Evolutionary conservation across 371 early-diverging fungal species (phyloP), one percentile per base, ranked within the genome.

Genomic region (Lichtheimia ramosa): DNA sequence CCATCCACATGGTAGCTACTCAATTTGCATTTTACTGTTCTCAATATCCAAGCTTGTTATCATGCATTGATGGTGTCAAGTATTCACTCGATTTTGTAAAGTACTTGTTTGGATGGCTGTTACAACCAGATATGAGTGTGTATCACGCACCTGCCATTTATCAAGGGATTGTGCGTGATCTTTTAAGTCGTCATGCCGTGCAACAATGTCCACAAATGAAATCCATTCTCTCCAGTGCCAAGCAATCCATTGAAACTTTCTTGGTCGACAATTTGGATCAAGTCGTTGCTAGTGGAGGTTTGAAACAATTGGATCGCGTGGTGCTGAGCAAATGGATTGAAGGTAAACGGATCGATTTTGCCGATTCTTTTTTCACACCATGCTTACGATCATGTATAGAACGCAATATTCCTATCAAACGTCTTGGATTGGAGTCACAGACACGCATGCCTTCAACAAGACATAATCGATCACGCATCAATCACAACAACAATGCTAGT

Each of bases 41-140:
- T 5, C 63, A 73, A 49, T 78, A 74, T 28, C 75, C 78, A 1
- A 70, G 73, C 3, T 40, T 78, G 8, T 43, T 74, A 23, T 74
- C 74, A 3, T 78, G 75, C 28, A 70, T 78, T 20, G 78, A 78
- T 56, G 78, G 75, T 1, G 69, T 78, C 51, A 70, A 65, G 14
- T 74, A 74, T 16, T 69, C 78, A 0, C 66, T 66, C 54, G 75
- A 70, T 8, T 78, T 74, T 52, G 40, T 74, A 0, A 70, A 74
- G 34, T 70, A 71, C 54, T 48, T 78, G 7, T 20, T 77, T 20
- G 54, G 59, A 8, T 68, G 65, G 27, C 58, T 69, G 3, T 20
- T 77, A 23, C 64, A 71, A 34, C 68, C 72, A 41, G 64, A 73
- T 56, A 71, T 77, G 74, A 61, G 61, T 16, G 60, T 51, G 25